These are phyloP conservation scores for Arbutus unedo DNA, from an alignment of 148 eudicot species.

Conservation along the genomic window DNA sequence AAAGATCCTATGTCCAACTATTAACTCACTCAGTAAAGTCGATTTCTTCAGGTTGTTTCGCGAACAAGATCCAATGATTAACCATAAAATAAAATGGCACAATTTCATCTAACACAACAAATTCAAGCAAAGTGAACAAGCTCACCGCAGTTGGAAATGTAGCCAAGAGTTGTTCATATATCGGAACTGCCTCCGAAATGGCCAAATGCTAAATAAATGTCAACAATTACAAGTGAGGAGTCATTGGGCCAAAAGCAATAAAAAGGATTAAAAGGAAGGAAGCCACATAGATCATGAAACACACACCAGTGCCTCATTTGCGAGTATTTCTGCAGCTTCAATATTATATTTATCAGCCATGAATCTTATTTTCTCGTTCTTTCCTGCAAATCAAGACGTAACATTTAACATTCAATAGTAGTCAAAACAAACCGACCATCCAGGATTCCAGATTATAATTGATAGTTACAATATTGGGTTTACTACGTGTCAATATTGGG, in stretches of 20 bases:
- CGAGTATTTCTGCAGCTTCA: conserved; percentile 84
- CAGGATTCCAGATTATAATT: too few relatives aligned
- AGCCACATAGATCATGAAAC: not conserved
- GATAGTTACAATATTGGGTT: too few relatives aligned
- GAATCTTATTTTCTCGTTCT: not conserved
- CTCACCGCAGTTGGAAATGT: conserved; percentile 93
- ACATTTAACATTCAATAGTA: not conserved
- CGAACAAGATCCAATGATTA: not conserved
- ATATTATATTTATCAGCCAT: conserved; percentile 61
- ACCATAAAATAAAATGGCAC: not conserved
- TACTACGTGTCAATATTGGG: too few relatives aligned
- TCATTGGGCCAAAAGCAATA: not conserved
- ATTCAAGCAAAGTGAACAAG: not conserved
- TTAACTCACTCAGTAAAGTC: not conserved
- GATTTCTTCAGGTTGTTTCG: not conserved
- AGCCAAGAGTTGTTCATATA: conserved; percentile 81
- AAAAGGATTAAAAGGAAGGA: not conserved
- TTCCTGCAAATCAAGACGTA: not conserved
- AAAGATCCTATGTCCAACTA: not conserved
- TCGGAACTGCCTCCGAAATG: conserved; percentile 67
- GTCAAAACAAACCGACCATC: too few relatives aligned
- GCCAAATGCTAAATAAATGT: conserved; percentile 52
- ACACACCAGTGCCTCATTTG: conserved; percentile 77
- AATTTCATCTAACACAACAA: not conserved
- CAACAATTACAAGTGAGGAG: not conserved